Evolutionary conservation across 164 flowering plant genomes (phyloP).

Genomic region (Berberis vulgaris): DNA sequence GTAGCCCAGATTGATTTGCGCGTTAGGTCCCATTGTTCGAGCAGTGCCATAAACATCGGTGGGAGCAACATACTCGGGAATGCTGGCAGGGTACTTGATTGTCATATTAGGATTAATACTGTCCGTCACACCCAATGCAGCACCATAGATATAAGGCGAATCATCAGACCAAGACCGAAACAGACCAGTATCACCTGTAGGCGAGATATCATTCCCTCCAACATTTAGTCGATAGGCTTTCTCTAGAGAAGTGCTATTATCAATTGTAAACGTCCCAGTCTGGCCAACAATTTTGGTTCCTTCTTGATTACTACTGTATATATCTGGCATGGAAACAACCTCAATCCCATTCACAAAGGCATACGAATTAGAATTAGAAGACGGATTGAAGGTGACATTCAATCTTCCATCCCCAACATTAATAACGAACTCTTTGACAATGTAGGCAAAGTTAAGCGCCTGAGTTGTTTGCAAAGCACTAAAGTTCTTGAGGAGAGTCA

Average conservation of each 20-base stretch:
- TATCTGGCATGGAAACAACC: constrained; percentile 69
- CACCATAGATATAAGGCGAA: constrained; percentile 41
- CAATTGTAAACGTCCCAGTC: constrained; percentile 16
- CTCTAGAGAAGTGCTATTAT: constrained; percentile 60
- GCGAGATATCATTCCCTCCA: constrained; percentile 50
- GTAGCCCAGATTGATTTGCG: constrained; percentile 32
- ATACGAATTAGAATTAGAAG: constrained; percentile 35
- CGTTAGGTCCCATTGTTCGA: constrained; percentile 64
- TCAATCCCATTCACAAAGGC: constrained; percentile 96
- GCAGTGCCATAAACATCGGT: constrained; percentile 51
- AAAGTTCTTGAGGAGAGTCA: constrained; percentile 60
- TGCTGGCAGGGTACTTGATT: constrained; percentile 24
- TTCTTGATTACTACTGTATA: constrained; percentile 32
- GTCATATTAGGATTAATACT: constrained; percentile 24
- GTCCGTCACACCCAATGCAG: constrained; percentile 49
- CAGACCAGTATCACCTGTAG: constrained; percentile 19
- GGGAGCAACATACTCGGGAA: constrained; percentile 61
- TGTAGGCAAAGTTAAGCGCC: constrained; percentile 48
- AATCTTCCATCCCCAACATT: constrained; percentile 36
- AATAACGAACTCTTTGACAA: constrained; percentile 59
- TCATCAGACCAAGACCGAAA: constrained; percentile 40
- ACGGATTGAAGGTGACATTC: constrained; percentile 55
- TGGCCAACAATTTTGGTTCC: constrained; percentile 34
- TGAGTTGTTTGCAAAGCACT: constrained; percentile 53
- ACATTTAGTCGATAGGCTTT: constrained; percentile 67